A percentile compares a stretch with the other conserved stretches of the same genome.
Conservation (phyloP, 2,329 filamentous ascomycete genomes). For the Hymenoscyphus fraxineus region DNA sequence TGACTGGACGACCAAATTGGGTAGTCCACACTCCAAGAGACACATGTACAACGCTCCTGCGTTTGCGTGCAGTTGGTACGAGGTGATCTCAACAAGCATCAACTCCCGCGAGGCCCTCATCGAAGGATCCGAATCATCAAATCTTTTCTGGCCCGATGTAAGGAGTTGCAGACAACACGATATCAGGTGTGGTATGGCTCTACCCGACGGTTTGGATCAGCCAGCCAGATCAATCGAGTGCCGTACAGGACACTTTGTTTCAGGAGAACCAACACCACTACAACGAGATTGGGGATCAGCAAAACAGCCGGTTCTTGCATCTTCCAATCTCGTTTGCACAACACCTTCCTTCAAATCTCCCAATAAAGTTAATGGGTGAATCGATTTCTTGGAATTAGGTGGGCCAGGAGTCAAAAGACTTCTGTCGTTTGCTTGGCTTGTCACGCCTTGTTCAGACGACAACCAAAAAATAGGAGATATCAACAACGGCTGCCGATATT, state of each 20-base stretch:
- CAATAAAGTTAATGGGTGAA: background rate
- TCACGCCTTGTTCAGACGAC: background rate
- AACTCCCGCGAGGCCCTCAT: slow-evolving; percentile 3
- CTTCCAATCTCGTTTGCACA: slow-evolving; percentile 1
- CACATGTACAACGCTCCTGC: background rate
- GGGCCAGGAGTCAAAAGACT: background rate
- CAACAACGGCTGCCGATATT: background rate
- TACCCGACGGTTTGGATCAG: background rate
- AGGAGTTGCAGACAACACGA: background rate
- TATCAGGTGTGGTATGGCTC: background rate
- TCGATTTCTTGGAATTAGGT: background rate
- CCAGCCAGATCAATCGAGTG: background rate
- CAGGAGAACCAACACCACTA: background rate
- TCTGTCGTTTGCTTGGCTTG: background rate
- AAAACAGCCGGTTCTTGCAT: background rate
- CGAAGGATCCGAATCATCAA: background rate
- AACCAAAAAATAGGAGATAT: background rate
- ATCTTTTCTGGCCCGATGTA: background rate
- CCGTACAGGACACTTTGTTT: background rate
- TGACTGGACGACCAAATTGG: background rate
- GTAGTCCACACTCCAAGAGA: background rate
- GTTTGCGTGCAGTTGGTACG: background rate
- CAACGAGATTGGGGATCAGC: background rate
- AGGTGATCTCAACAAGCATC: background rate
- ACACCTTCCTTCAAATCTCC: background rate